phyloP scores from a whole-genome alignment of 345 rosid genomes.

The Rubroshorea leprosula region DNA sequence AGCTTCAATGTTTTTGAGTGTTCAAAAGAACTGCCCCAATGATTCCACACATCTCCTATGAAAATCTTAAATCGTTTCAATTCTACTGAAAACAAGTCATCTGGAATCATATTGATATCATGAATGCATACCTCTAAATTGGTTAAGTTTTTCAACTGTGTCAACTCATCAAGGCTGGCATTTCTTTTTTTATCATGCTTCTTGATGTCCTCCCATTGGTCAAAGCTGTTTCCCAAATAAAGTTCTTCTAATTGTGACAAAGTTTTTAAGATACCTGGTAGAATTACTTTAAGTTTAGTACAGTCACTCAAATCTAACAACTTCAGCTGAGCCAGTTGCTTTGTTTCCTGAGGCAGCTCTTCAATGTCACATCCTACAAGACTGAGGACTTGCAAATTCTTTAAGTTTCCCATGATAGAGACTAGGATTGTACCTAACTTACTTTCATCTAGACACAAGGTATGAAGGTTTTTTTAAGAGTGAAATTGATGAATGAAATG shows the following conservation, averaged over 20 bases:
- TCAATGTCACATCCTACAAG: not conserved
- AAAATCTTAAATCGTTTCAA: not conserved
- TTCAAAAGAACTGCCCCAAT: not conserved
- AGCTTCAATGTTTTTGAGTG: not conserved
- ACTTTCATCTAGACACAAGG: not conserved
- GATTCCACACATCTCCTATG: not conserved
- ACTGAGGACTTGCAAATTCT: conserved; percentile 17
- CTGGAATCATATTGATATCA: not conserved
- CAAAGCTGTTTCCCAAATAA: conserved; percentile 3
- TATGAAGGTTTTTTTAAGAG: conserved; percentile 13
- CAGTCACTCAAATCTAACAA: conserved; percentile 18
- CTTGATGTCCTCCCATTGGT: not conserved
- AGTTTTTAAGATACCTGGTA: not conserved
- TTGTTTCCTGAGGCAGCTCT: conserved; percentile 18
- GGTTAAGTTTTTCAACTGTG: conserved; percentile 9
- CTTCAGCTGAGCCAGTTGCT: conserved; percentile 8
- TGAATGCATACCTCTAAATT: conserved; percentile 8
- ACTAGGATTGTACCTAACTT: not conserved
- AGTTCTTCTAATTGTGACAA: conserved; percentile 27
- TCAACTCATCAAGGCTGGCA: conserved; percentile 22
- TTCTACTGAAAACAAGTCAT: not conserved
- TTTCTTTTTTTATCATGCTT: conserved; percentile 3
- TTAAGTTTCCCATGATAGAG: not conserved
- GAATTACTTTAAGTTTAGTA: not conserved
- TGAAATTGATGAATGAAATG: conserved; percentile 10